A percentile compares a stretch with the other conserved stretches of the same genome.
phyloP scores from a whole-genome alignment of 495 filamentous ascomycete species.

The Aspergillus saccharolyticus region DNA sequence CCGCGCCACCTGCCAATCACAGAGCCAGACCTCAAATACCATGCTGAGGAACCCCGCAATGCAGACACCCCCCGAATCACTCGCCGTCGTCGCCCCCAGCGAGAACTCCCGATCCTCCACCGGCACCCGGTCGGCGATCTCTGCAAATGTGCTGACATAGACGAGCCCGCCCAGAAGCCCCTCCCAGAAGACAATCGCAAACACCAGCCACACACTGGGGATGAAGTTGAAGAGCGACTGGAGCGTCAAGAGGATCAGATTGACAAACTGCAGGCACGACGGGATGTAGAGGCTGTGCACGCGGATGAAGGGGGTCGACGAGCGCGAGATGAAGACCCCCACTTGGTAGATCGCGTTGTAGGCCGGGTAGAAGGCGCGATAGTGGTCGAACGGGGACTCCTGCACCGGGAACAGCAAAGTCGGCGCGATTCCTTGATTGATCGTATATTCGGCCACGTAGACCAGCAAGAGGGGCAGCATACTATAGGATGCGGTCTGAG shows the following conservation, averaged over 20 bases:
- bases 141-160: conserved; percentile 93
- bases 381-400: conserved; percentile 69
- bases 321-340: conserved; percentile 90
- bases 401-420: conserved; percentile 81
- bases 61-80: conserved; percentile 87
- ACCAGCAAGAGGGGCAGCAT: conserved; percentile 91
- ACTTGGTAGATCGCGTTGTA: conserved; percentile 90
- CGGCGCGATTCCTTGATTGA: conserved; percentile 88
- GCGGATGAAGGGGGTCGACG: conserved; percentile 79
- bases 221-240: conserved; percentile 76
- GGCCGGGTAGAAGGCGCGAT: conserved; percentile 86
- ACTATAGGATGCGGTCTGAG: conserved; percentile 39
- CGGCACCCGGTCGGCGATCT: conserved; percentile 76
- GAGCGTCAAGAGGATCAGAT: conserved; percentile 65
- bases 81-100: conserved; percentile 82
- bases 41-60: conserved; percentile 82
- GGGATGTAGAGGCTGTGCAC: conserved; percentile 77
- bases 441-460: conserved; percentile 92
- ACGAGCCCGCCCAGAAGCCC: conserved; percentile 84
- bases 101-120: conserved; percentile 82
- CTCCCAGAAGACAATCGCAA: conserved; percentile 89
- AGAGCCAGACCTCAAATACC: conserved; percentile 77
- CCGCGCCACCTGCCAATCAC: conserved; percentile 69
- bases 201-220: conserved; percentile 77
- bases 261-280: conserved; percentile 75